A percentile compares a stretch with the other conserved stretches of the same genome.
phyloP scores from a whole-genome alignment of 1,284 basidiomycete species.

The Boletellus deceptivus region DNA sequence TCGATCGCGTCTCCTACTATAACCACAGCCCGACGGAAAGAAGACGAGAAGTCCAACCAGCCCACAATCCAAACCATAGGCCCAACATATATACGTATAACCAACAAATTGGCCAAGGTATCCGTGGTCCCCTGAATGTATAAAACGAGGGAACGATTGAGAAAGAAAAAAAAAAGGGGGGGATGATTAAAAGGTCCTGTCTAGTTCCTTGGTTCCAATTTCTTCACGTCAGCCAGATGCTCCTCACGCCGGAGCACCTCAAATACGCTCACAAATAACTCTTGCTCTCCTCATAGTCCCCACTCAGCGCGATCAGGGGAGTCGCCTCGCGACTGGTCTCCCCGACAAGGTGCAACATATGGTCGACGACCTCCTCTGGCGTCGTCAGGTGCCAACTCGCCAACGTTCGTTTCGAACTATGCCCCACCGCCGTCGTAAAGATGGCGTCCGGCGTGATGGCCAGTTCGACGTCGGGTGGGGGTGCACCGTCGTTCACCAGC shows the following conservation, averaged over 20 bases:
- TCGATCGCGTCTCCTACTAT: no score
- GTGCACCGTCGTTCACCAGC: slow-evolving; percentile 47
- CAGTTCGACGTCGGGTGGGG: slow-evolving; percentile 52
- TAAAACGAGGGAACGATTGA: no score
- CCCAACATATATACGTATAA: background rate
- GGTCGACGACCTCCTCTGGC: slow-evolving; percentile 70
- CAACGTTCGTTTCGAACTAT: slow-evolving; percentile 82
- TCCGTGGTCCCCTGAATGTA: no score
- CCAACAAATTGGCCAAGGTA: background rate
- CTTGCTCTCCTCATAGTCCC: slow-evolving; percentile 11
- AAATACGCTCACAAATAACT: slow-evolving; percentile 18
- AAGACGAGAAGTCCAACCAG: no score
- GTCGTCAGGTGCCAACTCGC: slow-evolving; percentile 88
- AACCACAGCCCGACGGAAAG: no score
- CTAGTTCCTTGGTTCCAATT: no score
- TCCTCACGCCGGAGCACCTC: no score
- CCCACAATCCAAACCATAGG: background rate
- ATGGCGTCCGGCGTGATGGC: slow-evolving; percentile 66
- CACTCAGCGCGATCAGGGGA: no score
- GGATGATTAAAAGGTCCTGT: no score
- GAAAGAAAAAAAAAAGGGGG: no score
- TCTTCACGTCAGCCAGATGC: no score
- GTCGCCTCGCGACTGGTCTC: slow-evolving; percentile 13
- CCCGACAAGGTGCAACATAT: slow-evolving; percentile 56
- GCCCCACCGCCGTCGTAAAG: slow-evolving; percentile 87